A percentile compares a stretch with the other conserved stretches of the same genome.
Evolutionary conservation across 2,329 filamentous ascomycete genomes (phyloP).

Genomic region (Raffaelea ambrosiae): DNA sequence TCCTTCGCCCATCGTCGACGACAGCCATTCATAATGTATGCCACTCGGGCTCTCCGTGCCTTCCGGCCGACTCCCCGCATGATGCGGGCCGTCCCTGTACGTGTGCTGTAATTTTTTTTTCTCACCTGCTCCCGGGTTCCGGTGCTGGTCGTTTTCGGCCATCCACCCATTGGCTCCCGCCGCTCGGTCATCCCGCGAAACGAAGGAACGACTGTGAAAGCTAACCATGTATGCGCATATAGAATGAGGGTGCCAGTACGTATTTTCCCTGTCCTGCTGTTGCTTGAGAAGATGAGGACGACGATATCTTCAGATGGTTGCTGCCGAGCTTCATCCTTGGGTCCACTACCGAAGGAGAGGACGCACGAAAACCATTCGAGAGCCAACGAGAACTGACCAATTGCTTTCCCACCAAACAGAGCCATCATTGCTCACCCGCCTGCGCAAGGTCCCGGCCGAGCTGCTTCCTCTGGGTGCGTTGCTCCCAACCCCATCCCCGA

Average conservation of each 20-base stretch:
- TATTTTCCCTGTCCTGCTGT: too few relatives aligned
- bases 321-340: too few relatives aligned
- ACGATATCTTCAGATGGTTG: too few relatives aligned
- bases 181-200: background rate
- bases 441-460: slow-evolving; percentile 88
- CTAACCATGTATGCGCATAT: slow-evolving; percentile 17
- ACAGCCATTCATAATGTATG: slow-evolving; percentile 43
- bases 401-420: background rate
- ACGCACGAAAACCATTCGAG: too few relatives aligned
- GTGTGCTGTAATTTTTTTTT: slow-evolving; percentile 23
- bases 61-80: slow-evolving; percentile 57
- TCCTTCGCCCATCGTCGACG: background rate
- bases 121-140: too few relatives aligned
- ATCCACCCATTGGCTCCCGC: background rate
- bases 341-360: too few relatives aligned
- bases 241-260: slow-evolving; percentile 62
- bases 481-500: too few relatives aligned
- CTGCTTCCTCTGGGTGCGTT: slow-evolving; percentile 84
- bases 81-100: slow-evolving; percentile 66
- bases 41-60: slow-evolving; percentile 58
- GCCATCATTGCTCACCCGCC: slow-evolving; percentile 53
- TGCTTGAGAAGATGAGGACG: too few relatives aligned
- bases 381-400: background rate
- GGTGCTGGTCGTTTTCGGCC: slow-evolving; percentile 7
- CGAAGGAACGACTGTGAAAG: slow-evolving; percentile 5